A percentile compares a stretch with the other conserved stretches of the same genome.
phyloP scores from a whole-genome alignment of 2,329 filamentous ascomycete genomes.

The Leptographium wingfieldii region DNA sequence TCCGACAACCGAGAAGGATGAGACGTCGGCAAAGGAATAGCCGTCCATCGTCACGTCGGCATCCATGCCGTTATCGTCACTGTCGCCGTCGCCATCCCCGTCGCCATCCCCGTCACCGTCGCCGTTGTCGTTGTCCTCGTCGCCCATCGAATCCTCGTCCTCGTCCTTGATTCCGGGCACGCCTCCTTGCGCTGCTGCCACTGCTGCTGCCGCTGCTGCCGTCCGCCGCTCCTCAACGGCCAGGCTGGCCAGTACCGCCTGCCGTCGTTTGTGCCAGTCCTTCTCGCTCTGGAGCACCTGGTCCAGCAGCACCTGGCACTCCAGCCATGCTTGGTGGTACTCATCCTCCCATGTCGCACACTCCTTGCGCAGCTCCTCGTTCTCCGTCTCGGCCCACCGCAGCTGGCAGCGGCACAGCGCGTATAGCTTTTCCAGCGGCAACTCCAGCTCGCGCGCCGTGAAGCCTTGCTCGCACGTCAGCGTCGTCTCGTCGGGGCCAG shows the following conservation, averaged over 20 bases:
- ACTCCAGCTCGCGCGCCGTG: slow-evolving; percentile 48
- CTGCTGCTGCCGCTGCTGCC: slow-evolving; percentile 18
- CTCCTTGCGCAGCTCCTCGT: slow-evolving; percentile 49
- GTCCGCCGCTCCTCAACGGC: slow-evolving; percentile 23
- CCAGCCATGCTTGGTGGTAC: slow-evolving; percentile 61
- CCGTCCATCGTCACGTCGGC: slow-evolving; percentile 10
- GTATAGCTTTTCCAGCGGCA: slow-evolving; percentile 47
- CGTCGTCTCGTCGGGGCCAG: slow-evolving; percentile 41
- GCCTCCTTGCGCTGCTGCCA: slow-evolving; percentile 14
- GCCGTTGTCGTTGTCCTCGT: slow-evolving; percentile 8
- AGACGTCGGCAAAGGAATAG: slow-evolving; percentile 10
- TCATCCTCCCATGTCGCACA: slow-evolving; percentile 52
- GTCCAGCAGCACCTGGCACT: slow-evolving; percentile 68
- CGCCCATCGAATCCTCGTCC: slow-evolving; percentile 1
- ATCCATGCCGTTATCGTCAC: slow-evolving; percentile 7
- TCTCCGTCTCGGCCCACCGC: slow-evolving; percentile 59
- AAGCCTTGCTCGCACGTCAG: slow-evolving; percentile 49
- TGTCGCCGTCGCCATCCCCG: slow-evolving; percentile 7
- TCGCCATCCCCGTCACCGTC: not conserved
- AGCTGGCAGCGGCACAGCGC: slow-evolving; percentile 59
- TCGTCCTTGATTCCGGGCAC: not conserved
- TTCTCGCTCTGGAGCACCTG: slow-evolving; percentile 57
- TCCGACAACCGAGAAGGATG: slow-evolving; percentile 7
- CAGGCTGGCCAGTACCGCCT: slow-evolving; percentile 38
- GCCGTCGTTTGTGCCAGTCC: slow-evolving; percentile 48